Percentiles rank a stretch among this genome's conserved stretches.
These are phyloP conservation scores for Xerocomellus intermedius DNA, from an alignment of 768 basidiomycete genomes.

Conservation along the genomic window DNA sequence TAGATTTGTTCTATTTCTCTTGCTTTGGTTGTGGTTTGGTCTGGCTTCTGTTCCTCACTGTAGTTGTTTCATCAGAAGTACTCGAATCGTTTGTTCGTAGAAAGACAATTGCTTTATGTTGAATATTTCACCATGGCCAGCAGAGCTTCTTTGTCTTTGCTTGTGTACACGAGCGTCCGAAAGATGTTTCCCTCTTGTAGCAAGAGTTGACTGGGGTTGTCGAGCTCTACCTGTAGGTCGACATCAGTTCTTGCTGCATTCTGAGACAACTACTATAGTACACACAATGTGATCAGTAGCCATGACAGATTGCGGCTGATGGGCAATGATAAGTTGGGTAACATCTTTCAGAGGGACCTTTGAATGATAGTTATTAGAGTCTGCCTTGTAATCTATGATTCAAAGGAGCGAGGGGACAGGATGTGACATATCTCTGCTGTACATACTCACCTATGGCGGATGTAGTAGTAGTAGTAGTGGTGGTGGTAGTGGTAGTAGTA, in stretches of 20 bases:
- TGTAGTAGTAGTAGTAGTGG: too few relatives aligned
- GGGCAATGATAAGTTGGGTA: constrained; percentile 11
- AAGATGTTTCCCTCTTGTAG: background rate
- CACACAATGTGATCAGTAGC: constrained; percentile 8
- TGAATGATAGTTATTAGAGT: constrained; percentile 6
- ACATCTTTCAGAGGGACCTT: constrained; percentile 3
- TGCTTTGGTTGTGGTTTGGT: background rate
- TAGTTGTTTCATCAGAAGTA: constrained; percentile 5
- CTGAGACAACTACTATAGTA: background rate
- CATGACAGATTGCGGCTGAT: constrained; percentile 9
- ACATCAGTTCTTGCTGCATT: background rate
- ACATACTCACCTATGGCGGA: background rate
- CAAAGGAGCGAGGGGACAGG: background rate
- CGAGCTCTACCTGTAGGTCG: constrained; percentile 4
- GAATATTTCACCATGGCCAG: constrained; percentile 3
- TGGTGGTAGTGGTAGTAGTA: too few relatives aligned
- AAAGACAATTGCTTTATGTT: background rate
- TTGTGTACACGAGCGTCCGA: constrained; percentile 4
- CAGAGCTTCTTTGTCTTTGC: constrained; percentile 1
- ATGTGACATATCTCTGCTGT: too few relatives aligned
- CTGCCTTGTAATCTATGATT: constrained; percentile 5
- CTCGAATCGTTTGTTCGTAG: constrained; percentile 6
- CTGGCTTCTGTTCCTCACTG: background rate
- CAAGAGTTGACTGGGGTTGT: constrained; percentile 3
- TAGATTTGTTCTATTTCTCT: constrained; percentile 6